Evolutionary conservation across 805 yeast genomes (phyloP), one percentile per base, ranked within the genome.

Genomic region (Lipomyces starkeyi): DNA sequence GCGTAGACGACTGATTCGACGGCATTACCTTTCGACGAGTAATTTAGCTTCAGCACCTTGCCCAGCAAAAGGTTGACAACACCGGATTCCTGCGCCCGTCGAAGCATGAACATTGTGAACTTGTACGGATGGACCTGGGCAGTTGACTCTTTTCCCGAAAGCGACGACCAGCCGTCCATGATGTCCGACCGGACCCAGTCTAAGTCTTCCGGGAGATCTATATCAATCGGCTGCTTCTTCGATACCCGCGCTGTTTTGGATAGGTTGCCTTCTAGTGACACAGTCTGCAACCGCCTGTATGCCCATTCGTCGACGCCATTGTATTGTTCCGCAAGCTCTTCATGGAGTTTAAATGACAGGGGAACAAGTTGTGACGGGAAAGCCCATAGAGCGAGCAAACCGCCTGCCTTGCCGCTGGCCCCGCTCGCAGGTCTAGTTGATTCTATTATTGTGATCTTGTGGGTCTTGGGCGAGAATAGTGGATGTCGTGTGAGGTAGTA

Each of bases 371-470:
- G 97, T 74, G 90, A 93, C 0, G 99, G 99, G 78, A 95, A 95
- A 0, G 98, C 98, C 97, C 98, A 93, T 27, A 91, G 84, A 0
- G 98, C 98, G 61, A 94, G 80, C 61, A 94, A 82, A 0, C 99
- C 99, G 58, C 98, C 99, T 6, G 99, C 98, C 75, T 94, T 95
- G 64, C 99, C 99, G 55, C 92, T 86, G 22, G 99, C 98, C 59
- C 97, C 98, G 62, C 97, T 97, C 0, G 98, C 99, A 5, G 96
- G 97, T 74, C 97, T 83, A 70, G 91, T 91, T 62, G 94, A 88
- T 78, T 94, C 99, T 14, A 95, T 77, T 22, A 94, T 85, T 6
- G 97, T 91, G 71, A 94, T 91, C 74, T 91, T 93, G 76, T 91
- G 88, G 66, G 86, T 88, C 40, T 82, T 81, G 0, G 91, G 86